Percentiles rank a stretch among this genome's conserved stretches.
These are phyloP conservation scores for Discostella stelligeroides DNA, from an alignment of 108 stramenopile species.

Conservation along the genomic window DNA sequence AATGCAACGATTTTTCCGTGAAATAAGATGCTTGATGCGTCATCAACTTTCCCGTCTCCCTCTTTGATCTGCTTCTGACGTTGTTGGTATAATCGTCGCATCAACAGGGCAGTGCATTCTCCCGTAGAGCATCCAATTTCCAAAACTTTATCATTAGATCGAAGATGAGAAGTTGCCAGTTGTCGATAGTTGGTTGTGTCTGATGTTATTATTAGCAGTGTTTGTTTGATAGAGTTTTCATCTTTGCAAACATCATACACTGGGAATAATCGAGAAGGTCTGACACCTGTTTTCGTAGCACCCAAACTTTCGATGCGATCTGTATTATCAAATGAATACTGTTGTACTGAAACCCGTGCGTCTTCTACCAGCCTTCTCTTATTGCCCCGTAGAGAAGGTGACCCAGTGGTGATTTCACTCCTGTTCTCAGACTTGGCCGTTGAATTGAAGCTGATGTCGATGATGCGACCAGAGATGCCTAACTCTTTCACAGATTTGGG, in stretches of 20 bases:
- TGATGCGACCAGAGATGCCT: conserved; percentile 39
- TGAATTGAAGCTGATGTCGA: conserved; percentile 7
- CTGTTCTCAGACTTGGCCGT: neutral
- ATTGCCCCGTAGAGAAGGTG: conserved; percentile 4
- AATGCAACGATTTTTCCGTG: conserved; percentile 66
- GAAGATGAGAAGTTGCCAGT: conserved; percentile 56
- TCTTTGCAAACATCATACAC: conserved; percentile 27
- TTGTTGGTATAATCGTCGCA: conserved; percentile 21
- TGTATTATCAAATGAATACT: conserved; percentile 10
- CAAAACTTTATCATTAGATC: conserved; percentile 58
- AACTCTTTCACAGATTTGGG: conserved; percentile 57
- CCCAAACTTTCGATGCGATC: neutral
- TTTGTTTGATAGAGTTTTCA: neutral
- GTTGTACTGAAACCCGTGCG: conserved; percentile 25
- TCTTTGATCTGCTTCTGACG: neutral
- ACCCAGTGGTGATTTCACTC: neutral
- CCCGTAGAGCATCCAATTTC: conserved; percentile 89
- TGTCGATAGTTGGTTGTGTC: conserved; percentile 70
- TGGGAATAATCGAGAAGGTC: conserved; percentile 19
- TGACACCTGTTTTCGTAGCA: neutral
- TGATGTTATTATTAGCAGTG: conserved; percentile 52
- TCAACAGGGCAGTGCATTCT: conserved; percentile 48
- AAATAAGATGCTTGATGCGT: neutral
- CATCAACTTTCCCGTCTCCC: neutral
- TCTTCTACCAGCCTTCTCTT: conserved; percentile 29